Conservation (phyloP, 1,284 basidiomycete genomes). For the Cryptococcus maquisensis region DNA sequence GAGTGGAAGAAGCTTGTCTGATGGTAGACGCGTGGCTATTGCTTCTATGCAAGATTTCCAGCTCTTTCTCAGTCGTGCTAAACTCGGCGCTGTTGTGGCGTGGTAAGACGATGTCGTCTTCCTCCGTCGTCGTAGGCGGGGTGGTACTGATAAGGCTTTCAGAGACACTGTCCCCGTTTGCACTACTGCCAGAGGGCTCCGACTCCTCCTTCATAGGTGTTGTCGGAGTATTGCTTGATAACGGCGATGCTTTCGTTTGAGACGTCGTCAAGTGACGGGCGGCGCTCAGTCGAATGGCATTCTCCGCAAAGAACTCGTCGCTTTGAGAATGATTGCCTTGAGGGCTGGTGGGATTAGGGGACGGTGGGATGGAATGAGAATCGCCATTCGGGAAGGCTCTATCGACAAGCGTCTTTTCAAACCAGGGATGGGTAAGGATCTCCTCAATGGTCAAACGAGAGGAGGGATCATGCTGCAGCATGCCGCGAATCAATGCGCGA, state of each 20-base stretch:
- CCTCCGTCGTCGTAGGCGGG: slow-evolving; percentile 43
- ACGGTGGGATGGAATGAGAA: slow-evolving; percentile 21
- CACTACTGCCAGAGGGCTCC: slow-evolving; percentile 35
- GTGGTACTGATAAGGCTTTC: slow-evolving; percentile 19
- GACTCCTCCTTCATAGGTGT: slow-evolving; percentile 17
- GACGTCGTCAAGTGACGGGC: slow-evolving; percentile 4
- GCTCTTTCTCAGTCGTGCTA: slow-evolving; percentile 31
- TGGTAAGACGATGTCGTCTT: slow-evolving; percentile 26
- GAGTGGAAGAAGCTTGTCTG: slow-evolving; percentile 11
- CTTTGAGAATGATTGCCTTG: neutral
- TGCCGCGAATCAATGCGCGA: slow-evolving; percentile 68
- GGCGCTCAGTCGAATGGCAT: slow-evolving; percentile 17
- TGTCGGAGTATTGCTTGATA: slow-evolving; percentile 8
- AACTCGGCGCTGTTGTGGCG: slow-evolving; percentile 34
- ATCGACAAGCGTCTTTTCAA: slow-evolving; percentile 55
- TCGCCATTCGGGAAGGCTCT: slow-evolving; percentile 29
- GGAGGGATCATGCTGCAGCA: slow-evolving; percentile 74
- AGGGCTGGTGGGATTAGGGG: slow-evolving; percentile 30
- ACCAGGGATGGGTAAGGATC: slow-evolving; percentile 89
- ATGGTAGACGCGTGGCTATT: slow-evolving; percentile 50
- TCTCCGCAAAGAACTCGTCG: slow-evolving; percentile 19
- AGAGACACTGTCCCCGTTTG: slow-evolving; percentile 12
- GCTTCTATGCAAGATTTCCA: slow-evolving; percentile 44
- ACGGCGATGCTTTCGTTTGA: slow-evolving; percentile 9
- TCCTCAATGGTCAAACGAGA: slow-evolving; percentile 75